A percentile compares a stretch with the other conserved stretches of the same genome.
These are phyloP conservation scores for Sicyos baderoa DNA, from an alignment of 306 rosid species.

Conservation along the genomic window DNA sequence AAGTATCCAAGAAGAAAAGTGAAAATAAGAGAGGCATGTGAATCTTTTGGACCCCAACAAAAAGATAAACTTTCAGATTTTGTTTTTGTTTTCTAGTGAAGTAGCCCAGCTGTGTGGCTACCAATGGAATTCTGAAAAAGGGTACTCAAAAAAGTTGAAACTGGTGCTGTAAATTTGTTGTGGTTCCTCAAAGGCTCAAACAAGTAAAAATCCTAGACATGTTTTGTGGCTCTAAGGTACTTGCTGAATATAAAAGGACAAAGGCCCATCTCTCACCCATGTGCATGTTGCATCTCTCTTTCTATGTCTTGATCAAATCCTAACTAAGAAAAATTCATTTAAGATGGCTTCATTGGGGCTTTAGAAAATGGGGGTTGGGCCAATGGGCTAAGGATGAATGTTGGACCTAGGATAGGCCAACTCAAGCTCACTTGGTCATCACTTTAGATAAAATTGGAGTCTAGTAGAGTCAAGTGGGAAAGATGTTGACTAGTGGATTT, in stretches of 20 bases:
- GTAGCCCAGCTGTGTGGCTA: constrained; percentile 27
- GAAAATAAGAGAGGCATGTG: constrained; percentile 29
- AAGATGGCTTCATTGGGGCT: no score
- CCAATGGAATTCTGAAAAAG: constrained; percentile 1
- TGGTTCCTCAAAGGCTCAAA: constrained; percentile 8
- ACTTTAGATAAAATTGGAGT: no score
- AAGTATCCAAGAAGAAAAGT: constrained; percentile 3
- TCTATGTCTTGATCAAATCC: no score
- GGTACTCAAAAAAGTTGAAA: constrained; percentile 29
- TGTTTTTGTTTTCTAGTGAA: constrained; percentile 60
- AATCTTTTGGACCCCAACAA: constrained; percentile 26
- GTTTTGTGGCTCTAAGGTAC: not conserved
- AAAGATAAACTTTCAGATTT: constrained; percentile 37
- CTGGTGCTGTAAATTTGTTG: constrained; percentile 2
- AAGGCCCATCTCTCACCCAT: constrained; percentile 16
- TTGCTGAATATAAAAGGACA: constrained; percentile 7
- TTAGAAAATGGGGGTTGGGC: not conserved
- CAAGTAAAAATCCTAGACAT: constrained; percentile 15
- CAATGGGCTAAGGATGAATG: not conserved
- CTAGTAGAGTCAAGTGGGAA: no score
- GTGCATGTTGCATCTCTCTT: not conserved
- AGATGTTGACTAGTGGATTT: no score
- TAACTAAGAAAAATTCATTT: no score
- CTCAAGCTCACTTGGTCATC: no score
- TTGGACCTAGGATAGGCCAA: not conserved